Evolutionary conservation across 2,329 filamentous ascomycete genomes (phyloP), one percentile per base, ranked within the genome.

Genomic region (Ceratocystiopsis sp.): DNA sequence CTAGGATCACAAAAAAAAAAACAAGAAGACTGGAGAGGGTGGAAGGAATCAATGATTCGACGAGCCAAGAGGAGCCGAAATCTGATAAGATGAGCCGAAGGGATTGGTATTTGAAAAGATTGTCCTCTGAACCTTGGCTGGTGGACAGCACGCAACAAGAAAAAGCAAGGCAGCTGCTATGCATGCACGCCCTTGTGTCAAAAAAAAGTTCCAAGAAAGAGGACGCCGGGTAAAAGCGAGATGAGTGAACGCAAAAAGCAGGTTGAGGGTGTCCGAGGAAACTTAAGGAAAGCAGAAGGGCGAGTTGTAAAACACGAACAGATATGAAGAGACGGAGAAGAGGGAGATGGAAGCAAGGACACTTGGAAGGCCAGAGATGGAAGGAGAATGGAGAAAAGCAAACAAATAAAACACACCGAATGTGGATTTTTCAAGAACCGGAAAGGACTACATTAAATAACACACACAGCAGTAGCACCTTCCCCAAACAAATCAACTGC

Each of bases 191-290:
- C 32, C 38, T 39, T 35, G 45, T 45, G 44, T 49, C 49, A 46
- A 50, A 50, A 50, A 50, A 50, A 49, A 38, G 47, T 50, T 49
- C 49, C 47, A 50, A 49, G 44, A 50, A 48, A 50, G 35, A 16
- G 37, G 37, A 21, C 29, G 35, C 21, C 19, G 12, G 18, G 10
- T 33, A 40, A 41, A 45, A 34, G 35, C 42, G 41, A 43, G 38
- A 48, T 42, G 43, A 35, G 25, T 16, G 13, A 16, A 16, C 39
- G 37, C 44, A 43, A 41, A 44, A 42, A 35, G 16, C 38, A 37
- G 34, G 15, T 15, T 15, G 25, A 39, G 8, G 14, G 21, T n/a
- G 5, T 12, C 10, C 19, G 40, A 25, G 38, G 34, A 18, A 11
- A 39, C 21, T 17, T 16, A 33, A 33, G 38, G 32, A 15, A 25